These are phyloP conservation scores for Grigorovia humatica DNA, from an alignment of 805 yeast genomes.

Conservation along the genomic window DNA sequence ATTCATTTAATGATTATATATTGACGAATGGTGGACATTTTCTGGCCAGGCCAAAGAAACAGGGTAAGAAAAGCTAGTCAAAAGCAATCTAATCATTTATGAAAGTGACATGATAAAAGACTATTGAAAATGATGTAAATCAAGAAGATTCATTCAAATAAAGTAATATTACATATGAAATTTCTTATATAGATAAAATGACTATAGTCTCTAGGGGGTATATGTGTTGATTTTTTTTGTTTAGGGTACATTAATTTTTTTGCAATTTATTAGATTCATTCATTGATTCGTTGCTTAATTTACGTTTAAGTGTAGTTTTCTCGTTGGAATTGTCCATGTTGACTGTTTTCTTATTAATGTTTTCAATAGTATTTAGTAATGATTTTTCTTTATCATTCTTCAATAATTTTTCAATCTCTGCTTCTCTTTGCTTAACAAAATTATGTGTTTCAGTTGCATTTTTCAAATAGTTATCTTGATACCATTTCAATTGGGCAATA, in stretches of 20 bases:
- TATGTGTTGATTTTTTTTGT: neutral
- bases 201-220: too few species aligned
- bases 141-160: too few species aligned
- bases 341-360: neutral
- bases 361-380: neutral
- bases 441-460: constrained; percentile 7
- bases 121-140: too few species aligned
- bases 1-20: constrained; percentile 44
- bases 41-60: constrained; percentile 21
- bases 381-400: neutral
- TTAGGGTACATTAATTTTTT: neutral
- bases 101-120: too few species aligned
- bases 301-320: neutral
- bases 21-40: constrained; percentile 59
- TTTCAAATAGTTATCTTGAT: constrained; percentile 51
- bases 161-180: neutral
- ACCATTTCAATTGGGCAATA: constrained; percentile 74
- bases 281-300: neutral
- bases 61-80: neutral
- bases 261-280: neutral
- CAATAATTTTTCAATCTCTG: neutral
- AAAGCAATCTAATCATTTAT: too few species aligned
- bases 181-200: too few species aligned
- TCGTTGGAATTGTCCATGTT: too few species aligned
- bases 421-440: constrained; percentile 7